phyloP scores from a whole-genome alignment of 805 yeast species.

The Priceomyces haplophilus region DNA sequence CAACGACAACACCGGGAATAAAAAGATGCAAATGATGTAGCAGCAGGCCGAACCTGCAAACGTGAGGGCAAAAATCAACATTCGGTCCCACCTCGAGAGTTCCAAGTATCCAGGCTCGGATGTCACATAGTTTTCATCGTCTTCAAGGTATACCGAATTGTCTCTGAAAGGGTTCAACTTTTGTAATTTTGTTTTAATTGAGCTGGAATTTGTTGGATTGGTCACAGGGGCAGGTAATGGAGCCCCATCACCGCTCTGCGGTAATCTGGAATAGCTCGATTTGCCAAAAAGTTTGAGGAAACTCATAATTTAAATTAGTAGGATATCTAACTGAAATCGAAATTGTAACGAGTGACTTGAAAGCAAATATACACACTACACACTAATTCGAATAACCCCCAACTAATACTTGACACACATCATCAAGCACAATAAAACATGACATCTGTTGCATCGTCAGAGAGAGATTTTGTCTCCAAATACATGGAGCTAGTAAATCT shows the following conservation, averaged over 20 bases:
- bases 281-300: slow-evolving; percentile 34
- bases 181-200: slow-evolving; percentile 30
- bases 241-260: slow-evolving; percentile 32
- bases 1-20: slow-evolving; percentile 40
- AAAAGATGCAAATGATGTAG: slow-evolving; percentile 40
- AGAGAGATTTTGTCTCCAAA: slow-evolving; percentile 47
- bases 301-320: slow-evolving; percentile 35
- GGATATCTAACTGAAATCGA: too few relatives aligned
- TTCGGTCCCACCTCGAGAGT: slow-evolving; percentile 45
- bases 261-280: slow-evolving; percentile 27
- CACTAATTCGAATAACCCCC: not conserved
- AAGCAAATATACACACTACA: not conserved
- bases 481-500: slow-evolving; percentile 48
- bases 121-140: slow-evolving; percentile 42
- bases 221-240: slow-evolving; percentile 41
- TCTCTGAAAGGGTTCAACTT: slow-evolving; percentile 39
- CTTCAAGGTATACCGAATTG: slow-evolving; percentile 38
- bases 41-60: slow-evolving; percentile 43
- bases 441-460: slow-evolving; percentile 18
- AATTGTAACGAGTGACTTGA: not conserved
- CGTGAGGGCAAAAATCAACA: slow-evolving; percentile 43
- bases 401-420: too few relatives aligned
- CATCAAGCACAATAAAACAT: slow-evolving; percentile 1
- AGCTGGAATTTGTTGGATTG: slow-evolving; percentile 16
- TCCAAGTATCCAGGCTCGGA: slow-evolving; percentile 43